Base-by-base conservation (phyloP, 305 asterid genomes). In the Fraxinus baroniana region DNA sequence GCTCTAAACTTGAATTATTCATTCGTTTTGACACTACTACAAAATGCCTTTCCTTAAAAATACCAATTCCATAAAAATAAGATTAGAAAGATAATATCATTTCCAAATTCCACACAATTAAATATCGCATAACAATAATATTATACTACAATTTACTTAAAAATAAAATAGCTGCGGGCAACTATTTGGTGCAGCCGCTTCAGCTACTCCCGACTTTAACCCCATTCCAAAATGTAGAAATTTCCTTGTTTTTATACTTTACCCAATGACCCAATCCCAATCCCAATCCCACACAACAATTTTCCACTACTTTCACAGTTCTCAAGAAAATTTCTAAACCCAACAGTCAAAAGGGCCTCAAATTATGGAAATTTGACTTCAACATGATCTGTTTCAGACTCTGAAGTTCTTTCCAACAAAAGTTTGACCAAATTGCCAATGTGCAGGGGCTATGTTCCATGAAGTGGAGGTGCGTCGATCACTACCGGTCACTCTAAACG, bases 351-450 rank as follows among this genome's bases (percentile, higher is more conserved):
- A 79, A 74, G 28, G 57, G 79, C 26, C 5, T 7, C 7, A 22
- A 52, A 13, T 12, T 68, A 12, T 68, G 37, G 37, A 12, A 68
- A 8, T 24, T 39, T 44, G 60, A 77, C n/a, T 74, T 79, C 41
- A 13, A 20, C 20, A 17, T 3, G 10, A 35, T n/a, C 32, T 57
- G 52, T 5, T 24, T 89, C 81, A 91, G 71, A 93, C 97, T 55
- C 95, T 84, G 90, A 94, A 94, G 83, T 94, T 94, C 83, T 93
- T 94, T 0, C 98, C 98, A 2, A 86, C 88, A 46, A 89, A 94
- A 1, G 98, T 94, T 75, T 94, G 97, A 49, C 98, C 97, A 76
- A 90, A 94, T 78, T 94, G 93, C 98, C 98, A 94, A 35, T 82
- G 78, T 0, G 91, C 24, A 0, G 97, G 97, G 4, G 80, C 97